phyloP scores from a whole-genome alignment of 768 basidiomycete genomes.

The Grammothele lineata region DNA sequence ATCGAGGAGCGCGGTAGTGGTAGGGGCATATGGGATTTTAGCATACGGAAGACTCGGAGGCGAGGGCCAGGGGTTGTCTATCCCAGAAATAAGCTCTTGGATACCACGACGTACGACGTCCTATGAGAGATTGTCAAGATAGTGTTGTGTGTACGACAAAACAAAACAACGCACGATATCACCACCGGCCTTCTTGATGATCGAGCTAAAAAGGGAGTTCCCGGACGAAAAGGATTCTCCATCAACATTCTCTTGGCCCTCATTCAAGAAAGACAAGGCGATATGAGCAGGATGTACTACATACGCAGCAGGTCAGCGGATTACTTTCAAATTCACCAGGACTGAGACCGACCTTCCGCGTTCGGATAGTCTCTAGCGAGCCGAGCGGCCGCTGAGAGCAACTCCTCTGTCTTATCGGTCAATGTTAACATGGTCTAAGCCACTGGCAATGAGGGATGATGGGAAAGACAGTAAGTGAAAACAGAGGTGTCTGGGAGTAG shows the following conservation, averaged over 20 bases:
- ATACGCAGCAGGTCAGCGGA: constrained; percentile 1
- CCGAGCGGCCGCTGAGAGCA: constrained; percentile 68
- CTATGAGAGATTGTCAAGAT: too few species aligned
- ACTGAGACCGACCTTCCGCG: constrained; percentile 55
- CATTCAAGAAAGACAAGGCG: constrained; percentile 76
- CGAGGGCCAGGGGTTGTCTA: constrained; percentile 81
- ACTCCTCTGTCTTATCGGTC: constrained; percentile 78
- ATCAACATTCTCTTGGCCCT: constrained; percentile 38
- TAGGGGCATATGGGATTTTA: constrained; percentile 59
- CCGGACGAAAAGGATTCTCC: constrained; percentile 33
- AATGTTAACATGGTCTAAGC: constrained; percentile 67
- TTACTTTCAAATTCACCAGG: too few species aligned
- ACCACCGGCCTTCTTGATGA: constrained; percentile 80
- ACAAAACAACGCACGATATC: constrained; percentile 60
- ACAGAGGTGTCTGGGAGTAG: too few species aligned
- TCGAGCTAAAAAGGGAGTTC: constrained; percentile 70
- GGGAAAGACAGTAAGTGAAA: constrained; percentile 7
- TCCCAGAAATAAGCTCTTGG: constrained; percentile 71
- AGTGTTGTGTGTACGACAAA: neutral
- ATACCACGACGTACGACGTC: constrained; percentile 60
- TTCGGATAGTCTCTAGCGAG: constrained; percentile 85
- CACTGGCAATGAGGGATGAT: constrained; percentile 31
- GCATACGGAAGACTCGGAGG: constrained; percentile 85
- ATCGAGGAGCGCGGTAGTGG: constrained; percentile 57
- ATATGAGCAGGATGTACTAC: constrained; percentile 82